Conservation (phyloP, 2,329 filamentous ascomycete species). For the Coniochaeta prunicola region DNA sequence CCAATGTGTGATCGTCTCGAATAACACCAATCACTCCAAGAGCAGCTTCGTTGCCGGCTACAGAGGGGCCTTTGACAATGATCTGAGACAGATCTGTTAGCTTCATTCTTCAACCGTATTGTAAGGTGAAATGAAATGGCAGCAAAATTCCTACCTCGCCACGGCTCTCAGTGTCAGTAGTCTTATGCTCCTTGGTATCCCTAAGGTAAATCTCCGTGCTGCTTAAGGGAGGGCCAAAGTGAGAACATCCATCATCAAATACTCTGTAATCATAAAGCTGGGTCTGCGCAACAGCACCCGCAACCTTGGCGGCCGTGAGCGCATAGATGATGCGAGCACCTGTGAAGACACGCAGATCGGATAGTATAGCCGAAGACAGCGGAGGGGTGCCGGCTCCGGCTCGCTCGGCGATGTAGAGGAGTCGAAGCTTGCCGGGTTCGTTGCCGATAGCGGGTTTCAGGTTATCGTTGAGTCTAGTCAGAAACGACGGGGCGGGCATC, state of each 20-base stretch:
- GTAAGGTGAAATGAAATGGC: background rate
- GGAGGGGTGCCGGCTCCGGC: constrained; percentile 54
- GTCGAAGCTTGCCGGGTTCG: constrained; percentile 65
- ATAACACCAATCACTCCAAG: constrained; percentile 60
- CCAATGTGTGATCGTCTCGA: constrained; percentile 65
- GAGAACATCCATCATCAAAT: constrained; percentile 37
- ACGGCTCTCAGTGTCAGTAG: constrained; percentile 52
- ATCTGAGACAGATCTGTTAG: constrained; percentile 41
- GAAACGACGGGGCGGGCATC: constrained; percentile 60
- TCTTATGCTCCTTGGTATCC: constrained; percentile 53
- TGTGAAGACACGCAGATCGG: constrained; percentile 75
- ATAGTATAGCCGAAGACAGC: constrained; percentile 63
- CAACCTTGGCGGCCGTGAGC: constrained; percentile 73
- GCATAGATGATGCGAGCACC: constrained; percentile 79
- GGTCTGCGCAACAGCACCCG: constrained; percentile 82
- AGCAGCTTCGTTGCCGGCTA: constrained; percentile 58
- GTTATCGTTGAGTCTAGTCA: constrained; percentile 55
- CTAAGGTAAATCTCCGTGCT: constrained; percentile 71
- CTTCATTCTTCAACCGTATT: background rate
- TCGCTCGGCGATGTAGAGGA: constrained; percentile 74
- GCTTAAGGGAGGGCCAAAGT: constrained; percentile 79
- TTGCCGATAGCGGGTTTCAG: constrained; percentile 52
- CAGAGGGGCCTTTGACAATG: constrained; percentile 63
- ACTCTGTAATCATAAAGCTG: constrained; percentile 80
- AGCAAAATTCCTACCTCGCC: constrained; percentile 51